Conservation (phyloP, 371 early-diverging fungal genomes). For the Apophysomyces ossiformis region DNA sequence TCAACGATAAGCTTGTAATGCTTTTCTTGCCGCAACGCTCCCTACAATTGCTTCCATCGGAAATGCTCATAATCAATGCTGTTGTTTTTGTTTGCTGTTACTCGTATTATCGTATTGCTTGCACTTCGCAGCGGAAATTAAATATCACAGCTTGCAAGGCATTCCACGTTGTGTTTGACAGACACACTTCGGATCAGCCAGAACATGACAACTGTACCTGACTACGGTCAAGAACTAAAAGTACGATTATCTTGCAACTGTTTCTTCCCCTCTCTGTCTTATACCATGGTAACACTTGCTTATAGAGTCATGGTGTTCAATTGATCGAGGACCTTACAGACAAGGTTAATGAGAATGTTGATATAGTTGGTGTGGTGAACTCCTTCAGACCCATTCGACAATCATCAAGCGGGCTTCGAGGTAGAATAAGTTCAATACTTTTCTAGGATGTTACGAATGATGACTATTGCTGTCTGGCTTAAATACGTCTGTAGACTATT, state of each 20-base stretch:
- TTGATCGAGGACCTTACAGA: not conserved
- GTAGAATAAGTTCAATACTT: not conserved
- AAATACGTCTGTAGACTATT: not conserved
- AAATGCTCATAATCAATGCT: too few relatives aligned
- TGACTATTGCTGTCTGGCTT: not conserved
- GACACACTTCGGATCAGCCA: too few relatives aligned
- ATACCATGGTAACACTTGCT: not conserved
- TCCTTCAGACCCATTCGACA: not conserved
- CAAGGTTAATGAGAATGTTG: not conserved
- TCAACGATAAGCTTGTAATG: too few relatives aligned
- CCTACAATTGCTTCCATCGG: too few relatives aligned
- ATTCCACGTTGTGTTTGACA: too few relatives aligned
- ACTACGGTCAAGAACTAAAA: not conserved
- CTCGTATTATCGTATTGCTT: too few relatives aligned
- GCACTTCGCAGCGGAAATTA: too few relatives aligned
- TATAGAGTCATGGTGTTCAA: not conserved
- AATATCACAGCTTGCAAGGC: too few relatives aligned
- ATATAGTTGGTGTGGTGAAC: not conserved
- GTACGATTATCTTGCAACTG: not conserved
- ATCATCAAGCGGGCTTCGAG: not conserved
- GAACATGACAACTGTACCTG: not conserved
- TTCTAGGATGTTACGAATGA: too few relatives aligned
- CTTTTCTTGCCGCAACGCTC: too few relatives aligned
- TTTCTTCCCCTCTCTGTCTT: not conserved
- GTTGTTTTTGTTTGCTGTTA: too few relatives aligned